phyloP scores from a whole-genome alignment of 352 stramenopile genomes.

The Pythium phragmitis region DNA sequence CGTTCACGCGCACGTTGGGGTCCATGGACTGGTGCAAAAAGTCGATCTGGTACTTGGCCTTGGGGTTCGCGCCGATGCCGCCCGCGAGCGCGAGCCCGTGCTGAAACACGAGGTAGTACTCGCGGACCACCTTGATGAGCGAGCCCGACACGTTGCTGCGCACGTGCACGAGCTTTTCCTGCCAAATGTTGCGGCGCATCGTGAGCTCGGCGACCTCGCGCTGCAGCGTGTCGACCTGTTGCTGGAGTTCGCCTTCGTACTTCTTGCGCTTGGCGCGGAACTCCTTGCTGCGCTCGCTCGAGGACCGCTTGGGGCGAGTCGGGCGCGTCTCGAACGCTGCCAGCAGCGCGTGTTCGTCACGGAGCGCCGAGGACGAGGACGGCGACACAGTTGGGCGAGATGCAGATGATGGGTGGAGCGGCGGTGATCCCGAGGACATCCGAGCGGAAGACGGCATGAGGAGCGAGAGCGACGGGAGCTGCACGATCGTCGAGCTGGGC shows the following conservation, averaged over 20 bases:
- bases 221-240: conserved; percentile 20
- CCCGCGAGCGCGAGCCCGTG: conserved; percentile 20
- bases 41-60: conserved; percentile 29
- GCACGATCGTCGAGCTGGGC: conserved; percentile 2
- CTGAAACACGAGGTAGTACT: conserved; percentile 31
- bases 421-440: not conserved
- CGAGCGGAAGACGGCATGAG: conserved; percentile 3
- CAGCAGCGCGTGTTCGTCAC: conserved; percentile 25
- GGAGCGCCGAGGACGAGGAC: conserved; percentile 7
- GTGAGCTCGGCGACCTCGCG: conserved; percentile 29
- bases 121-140: conserved; percentile 27
- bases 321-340: conserved; percentile 27
- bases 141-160: conserved; percentile 21
- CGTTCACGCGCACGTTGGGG: conserved; percentile 20
- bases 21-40: conserved; percentile 28
- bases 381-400: not conserved
- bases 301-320: conserved; percentile 27
- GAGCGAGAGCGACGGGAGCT: not conserved
- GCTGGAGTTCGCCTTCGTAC: conserved; percentile 25
- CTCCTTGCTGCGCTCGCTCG: conserved; percentile 30
- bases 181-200: conserved; percentile 25
- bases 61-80: conserved; percentile 9
- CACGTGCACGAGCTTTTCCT: conserved; percentile 28
- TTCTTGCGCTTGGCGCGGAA: conserved; percentile 7
- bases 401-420: not conserved